Evolutionary conservation across 139 green algal species (phyloP).

Genomic region (Microglena sp.): DNA sequence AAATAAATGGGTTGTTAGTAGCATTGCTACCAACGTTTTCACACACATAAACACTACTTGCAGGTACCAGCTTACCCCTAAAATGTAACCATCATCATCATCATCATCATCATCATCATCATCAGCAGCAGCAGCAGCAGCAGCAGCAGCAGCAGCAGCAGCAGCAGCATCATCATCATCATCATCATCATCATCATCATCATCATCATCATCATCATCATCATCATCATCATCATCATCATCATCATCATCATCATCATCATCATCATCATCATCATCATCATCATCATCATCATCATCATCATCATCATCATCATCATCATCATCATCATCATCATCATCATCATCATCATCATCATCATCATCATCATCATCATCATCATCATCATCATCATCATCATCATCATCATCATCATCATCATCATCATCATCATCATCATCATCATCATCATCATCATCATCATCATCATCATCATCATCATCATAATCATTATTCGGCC

Average conservation of each 20-base stretch:
- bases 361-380: not conserved
- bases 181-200: not conserved
- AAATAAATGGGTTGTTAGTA: no score
- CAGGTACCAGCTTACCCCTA: no score
- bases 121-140: no score
- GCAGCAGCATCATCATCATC: no score
- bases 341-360: not conserved
- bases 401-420: not conserved
- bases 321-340: not conserved
- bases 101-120: not conserved
- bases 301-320: not conserved
- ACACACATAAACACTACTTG: no score
- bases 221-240: not conserved
- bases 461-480: not conserved
- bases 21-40: no score
- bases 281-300: not conserved
- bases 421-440: constrained; percentile 3
- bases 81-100: not conserved
- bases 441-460: constrained; percentile 4
- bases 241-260: not conserved
- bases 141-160: no score
- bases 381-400: not conserved
- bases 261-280: not conserved
- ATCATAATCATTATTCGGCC: no score
- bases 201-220: not conserved